Evolutionary conservation across 1,284 basidiomycete genomes (phyloP).

Genomic region (Leccinum subrobustum): DNA sequence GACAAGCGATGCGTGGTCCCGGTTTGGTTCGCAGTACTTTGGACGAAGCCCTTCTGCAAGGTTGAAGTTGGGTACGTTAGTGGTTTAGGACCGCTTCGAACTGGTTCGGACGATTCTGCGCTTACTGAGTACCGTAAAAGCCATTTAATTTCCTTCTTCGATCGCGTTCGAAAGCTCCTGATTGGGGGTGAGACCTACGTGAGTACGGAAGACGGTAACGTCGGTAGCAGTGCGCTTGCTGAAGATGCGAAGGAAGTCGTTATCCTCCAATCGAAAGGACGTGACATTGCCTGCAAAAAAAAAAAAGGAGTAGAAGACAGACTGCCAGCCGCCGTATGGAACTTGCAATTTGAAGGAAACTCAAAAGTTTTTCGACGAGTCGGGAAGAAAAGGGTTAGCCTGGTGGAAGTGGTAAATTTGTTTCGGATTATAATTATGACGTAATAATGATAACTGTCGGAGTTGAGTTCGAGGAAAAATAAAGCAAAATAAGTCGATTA

Average conservation of each 20-base stretch:
- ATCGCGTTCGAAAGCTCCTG: neutral
- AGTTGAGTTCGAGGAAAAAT: slow-evolving; percentile 29
- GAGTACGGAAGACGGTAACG: neutral
- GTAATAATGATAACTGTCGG: slow-evolving; percentile 25
- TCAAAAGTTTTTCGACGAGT: neutral
- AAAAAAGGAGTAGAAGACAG: neutral
- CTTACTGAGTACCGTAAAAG: neutral
- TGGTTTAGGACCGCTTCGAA: neutral
- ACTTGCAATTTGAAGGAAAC: neutral
- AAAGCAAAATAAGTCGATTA: slow-evolving; percentile 7
- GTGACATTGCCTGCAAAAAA: neutral
- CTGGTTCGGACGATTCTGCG: neutral
- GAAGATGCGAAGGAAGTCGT: neutral
- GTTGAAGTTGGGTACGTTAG: neutral
- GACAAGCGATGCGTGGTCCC: neutral
- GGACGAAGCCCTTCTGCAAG: neutral
- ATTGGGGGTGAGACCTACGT: neutral
- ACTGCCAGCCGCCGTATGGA: neutral
- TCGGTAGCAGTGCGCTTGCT: neutral
- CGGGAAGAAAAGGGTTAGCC: neutral
- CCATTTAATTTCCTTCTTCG: neutral
- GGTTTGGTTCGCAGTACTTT: slow-evolving; percentile 7
- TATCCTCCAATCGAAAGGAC: neutral
- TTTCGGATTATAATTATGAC: slow-evolving; percentile 3
- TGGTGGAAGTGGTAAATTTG: neutral